phyloP scores from a whole-genome alignment of 2,329 filamentous ascomycete species.

The Epichloe brachyelytri region DNA sequence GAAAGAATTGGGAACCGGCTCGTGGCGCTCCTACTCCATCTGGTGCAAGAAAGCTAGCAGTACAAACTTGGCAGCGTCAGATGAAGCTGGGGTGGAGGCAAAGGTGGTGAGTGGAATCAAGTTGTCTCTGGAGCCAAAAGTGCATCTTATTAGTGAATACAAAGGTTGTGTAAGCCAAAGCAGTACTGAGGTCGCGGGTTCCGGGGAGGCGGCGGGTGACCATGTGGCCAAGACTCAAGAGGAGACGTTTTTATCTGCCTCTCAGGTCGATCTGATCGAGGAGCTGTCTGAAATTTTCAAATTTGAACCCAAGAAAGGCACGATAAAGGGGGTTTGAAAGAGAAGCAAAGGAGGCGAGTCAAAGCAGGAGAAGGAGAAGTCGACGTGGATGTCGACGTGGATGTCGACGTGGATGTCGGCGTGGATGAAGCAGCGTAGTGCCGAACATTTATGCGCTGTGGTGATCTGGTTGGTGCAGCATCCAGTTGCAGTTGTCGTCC shows the following conservation, averaged over 20 bases:
- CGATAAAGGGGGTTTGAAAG: not conserved
- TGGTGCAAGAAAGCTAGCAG: not conserved
- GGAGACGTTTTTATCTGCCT: not conserved
- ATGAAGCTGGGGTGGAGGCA: not conserved
- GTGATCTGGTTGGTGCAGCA: not conserved
- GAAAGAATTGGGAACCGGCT: not conserved
- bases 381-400: not conserved
- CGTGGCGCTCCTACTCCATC: not conserved
- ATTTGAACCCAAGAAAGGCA: not conserved
- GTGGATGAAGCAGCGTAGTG: not conserved
- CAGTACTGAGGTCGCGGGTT: not conserved
- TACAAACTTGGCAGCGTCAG: not conserved
- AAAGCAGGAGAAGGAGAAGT: not conserved
- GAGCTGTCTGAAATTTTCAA: no score
- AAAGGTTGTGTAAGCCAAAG: not conserved
- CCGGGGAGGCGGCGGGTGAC: not conserved
- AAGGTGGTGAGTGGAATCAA: not conserved
- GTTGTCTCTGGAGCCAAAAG: not conserved
- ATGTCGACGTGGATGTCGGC: not conserved
- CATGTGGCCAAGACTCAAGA: not conserved
- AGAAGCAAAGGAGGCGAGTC: not conserved
- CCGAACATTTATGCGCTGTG: not conserved
- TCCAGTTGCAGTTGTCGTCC: not conserved
- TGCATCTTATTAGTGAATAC: not conserved
- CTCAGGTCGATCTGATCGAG: not conserved